Percentiles rank a stretch among this genome's conserved stretches.
Conservation (phyloP, 441 rosid species). For the Adansonia madagascariensis region DNA sequence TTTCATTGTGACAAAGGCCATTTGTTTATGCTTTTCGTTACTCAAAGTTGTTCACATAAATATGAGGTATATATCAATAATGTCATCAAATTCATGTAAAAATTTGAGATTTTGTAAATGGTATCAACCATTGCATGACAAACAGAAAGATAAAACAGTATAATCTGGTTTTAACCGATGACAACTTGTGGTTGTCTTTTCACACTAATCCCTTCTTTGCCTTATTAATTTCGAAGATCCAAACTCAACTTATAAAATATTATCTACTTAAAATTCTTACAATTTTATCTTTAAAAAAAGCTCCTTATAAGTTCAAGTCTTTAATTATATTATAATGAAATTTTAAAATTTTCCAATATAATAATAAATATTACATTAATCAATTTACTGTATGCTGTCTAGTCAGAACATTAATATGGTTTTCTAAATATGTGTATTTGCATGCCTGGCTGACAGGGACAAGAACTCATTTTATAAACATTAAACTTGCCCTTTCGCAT, state of each 20-base stretch:
- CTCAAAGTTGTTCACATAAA: background rate
- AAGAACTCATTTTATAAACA: background rate
- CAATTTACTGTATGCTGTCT: background rate
- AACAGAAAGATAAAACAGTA: background rate
- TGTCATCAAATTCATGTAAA: too few species aligned
- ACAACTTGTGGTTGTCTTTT: background rate
- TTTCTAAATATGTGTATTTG: background rate
- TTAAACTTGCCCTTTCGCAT: conserved; percentile 29
- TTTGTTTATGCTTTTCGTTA: background rate
- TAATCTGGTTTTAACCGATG: background rate
- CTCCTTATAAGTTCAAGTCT: too few species aligned
- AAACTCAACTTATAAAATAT: too few species aligned
- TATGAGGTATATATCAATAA: too few species aligned
- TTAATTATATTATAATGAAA: too few species aligned
- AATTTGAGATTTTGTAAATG: too few species aligned
- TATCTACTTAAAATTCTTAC: too few species aligned
- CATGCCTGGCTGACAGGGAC: conserved; percentile 21
- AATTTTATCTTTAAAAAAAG: too few species aligned
- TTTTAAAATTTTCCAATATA: too few species aligned
- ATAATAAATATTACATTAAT: too few species aligned
- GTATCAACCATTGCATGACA: background rate
- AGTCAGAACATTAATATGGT: background rate
- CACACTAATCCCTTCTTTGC: background rate
- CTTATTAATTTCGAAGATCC: background rate
- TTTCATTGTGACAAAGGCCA: background rate